Evolutionary conservation across 495 filamentous ascomycete genomes (phyloP), one percentile per base, ranked within the genome.

Genomic region (Cairneyella variabilis): DNA sequence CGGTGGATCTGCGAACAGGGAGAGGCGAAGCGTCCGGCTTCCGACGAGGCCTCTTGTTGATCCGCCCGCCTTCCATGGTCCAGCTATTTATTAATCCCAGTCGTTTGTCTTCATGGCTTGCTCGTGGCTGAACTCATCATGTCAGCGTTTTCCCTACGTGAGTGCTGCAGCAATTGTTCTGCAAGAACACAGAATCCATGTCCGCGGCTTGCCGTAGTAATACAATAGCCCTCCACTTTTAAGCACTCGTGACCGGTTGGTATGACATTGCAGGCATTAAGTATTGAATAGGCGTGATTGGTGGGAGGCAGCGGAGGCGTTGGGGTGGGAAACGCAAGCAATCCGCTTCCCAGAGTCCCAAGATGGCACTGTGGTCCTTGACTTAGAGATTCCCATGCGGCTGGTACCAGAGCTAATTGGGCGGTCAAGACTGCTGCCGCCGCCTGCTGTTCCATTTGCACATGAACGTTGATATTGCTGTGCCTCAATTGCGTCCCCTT

Each of bases 91-190:
- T 39, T 2, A 20, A 37, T 22, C 51, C 51, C 39, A 18, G 34
- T 16, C 40, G 17, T n/a, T n/a, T n/a, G n/a, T n/a, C n/a, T n/a
- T 38, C 51, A 46, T 40, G 51, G 40, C 51, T 54, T 30, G 42
- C 49, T 52, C 38, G 42, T 46, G 51, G 51, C 41, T 38, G 41
- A 54, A 54, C 21, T 18, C 47, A 38, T 26, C 47, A 49, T 49
- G 47, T 39, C 27, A 49, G 18, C 20, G 32, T 49, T 49, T 38
- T 20, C 37, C 6, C 17, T 21, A 27, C 8, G n/a, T 6, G n/a
- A 8, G 14, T 8, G 14, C 30, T 8, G n/a, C n/a, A n/a, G n/a
- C n/a, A n/a, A n/a, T n/a, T n/a, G n/a, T n/a, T n/a, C n/a, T n/a
- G 20, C 6, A 27, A 27, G 18, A 3, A 8, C 18, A 49, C 9